Evolutionary conservation across 106 monocot species (phyloP).

Genomic region (Cymbidium sinense): DNA sequence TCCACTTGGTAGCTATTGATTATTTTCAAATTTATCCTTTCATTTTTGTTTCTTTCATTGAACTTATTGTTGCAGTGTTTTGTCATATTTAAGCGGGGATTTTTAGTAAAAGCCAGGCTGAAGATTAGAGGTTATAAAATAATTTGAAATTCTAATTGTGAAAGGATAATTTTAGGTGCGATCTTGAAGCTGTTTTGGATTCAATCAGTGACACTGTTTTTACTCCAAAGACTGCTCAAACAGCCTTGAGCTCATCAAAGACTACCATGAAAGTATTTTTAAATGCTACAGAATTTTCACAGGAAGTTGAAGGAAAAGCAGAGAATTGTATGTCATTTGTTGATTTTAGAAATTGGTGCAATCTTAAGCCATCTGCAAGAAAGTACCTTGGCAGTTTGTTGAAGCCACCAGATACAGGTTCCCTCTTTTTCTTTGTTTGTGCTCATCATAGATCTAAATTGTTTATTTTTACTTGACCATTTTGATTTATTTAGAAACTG

Average conservation of each 20-base stretch:
- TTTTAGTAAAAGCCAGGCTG: background rate
- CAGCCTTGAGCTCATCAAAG: slow-evolving; percentile 16
- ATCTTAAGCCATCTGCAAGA: slow-evolving; percentile 52
- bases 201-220: slow-evolving; percentile 64
- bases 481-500: background rate
- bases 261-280: slow-evolving; percentile 44
- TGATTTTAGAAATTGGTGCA: slow-evolving; percentile 84
- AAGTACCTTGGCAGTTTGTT: slow-evolving; percentile 80
- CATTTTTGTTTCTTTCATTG: background rate
- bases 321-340: slow-evolving; percentile 45
- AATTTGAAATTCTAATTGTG: background rate
- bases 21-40: background rate
- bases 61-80: background rate
- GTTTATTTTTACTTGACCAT: background rate
- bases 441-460: background rate
- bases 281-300: slow-evolving; percentile 54
- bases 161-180: slow-evolving; percentile 43
- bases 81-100: background rate
- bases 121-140: background rate
- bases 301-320: slow-evolving; percentile 26
- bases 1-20: background rate
- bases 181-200: slow-evolving; percentile 61
- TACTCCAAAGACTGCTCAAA: slow-evolving; percentile 16
- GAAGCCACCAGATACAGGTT: slow-evolving; percentile 65
- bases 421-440: slow-evolving; percentile 1